Evolutionary conservation across 108 stramenopile genomes (phyloP).

Genomic region (Pinguiococcus pyrenoidosus): DNA sequence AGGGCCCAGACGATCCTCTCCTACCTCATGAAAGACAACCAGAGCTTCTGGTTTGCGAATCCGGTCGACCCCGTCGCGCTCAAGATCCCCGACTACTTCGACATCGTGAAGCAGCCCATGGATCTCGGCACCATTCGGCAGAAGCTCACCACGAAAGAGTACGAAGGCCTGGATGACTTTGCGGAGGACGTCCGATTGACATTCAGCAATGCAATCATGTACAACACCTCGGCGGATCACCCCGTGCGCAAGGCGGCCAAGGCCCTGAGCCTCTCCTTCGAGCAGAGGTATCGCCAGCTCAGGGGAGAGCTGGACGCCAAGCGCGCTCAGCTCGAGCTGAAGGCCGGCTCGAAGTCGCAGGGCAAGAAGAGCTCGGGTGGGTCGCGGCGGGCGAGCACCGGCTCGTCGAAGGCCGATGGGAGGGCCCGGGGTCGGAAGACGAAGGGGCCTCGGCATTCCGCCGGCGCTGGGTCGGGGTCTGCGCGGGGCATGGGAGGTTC

Average conservation of each 20-base stretch:
- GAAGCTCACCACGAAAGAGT: constrained; percentile 6
- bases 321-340: neutral
- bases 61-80: constrained; percentile 37
- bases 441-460: neutral
- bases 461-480: neutral
- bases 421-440: neutral
- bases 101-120: constrained; percentile 28
- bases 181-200: constrained; percentile 25
- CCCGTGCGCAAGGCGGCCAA: constrained; percentile 64
- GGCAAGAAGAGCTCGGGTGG: neutral
- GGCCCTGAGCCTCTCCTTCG: constrained; percentile 55
- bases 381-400: neutral
- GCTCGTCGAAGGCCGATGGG: neutral
- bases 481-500: neutral
- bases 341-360: neutral
- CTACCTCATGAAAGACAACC: too few relatives aligned
- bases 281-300: constrained; percentile 1
- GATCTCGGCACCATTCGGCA: constrained; percentile 31
- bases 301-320: neutral
- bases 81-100: constrained; percentile 13
- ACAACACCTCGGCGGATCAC: constrained; percentile 42
- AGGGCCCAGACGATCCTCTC: too few relatives aligned
- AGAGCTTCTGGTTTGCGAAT: constrained; percentile 20
- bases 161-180: constrained; percentile 13
- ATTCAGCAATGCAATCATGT: constrained; percentile 25